A percentile compares a stretch with the other conserved stretches of the same genome.
Evolutionary conservation across 345 rosid species (phyloP).

Genomic region (Cardamine resedifolia): DNA sequence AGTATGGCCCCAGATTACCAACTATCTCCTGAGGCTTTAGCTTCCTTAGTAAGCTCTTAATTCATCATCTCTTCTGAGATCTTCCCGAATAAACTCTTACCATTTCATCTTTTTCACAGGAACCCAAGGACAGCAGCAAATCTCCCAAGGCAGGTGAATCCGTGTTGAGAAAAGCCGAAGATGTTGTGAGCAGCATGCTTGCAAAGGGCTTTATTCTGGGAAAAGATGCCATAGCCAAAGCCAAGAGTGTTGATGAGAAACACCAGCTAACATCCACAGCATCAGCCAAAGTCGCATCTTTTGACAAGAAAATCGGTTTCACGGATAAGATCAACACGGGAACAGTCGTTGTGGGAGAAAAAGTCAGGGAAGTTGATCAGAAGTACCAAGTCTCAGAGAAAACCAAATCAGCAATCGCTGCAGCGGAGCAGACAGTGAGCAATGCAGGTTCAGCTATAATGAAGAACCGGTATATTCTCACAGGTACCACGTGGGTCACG

Average conservation of each 20-base stretch:
- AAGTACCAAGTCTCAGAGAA: constrained; percentile 95
- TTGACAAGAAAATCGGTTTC: constrained; percentile 81
- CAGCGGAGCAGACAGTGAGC: constrained; percentile 83
- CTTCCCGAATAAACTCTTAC: background rate
- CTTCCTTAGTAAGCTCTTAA: constrained; percentile 51
- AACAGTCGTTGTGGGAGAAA: constrained; percentile 69
- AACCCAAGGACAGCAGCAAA: constrained; percentile 35
- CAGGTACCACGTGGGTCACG: constrained; percentile 79
- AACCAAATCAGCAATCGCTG: constrained; percentile 85
- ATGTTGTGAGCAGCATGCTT: constrained; percentile 84
- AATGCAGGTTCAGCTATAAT: constrained; percentile 88
- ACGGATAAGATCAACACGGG: constrained; percentile 82
- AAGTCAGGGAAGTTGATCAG: constrained; percentile 90
- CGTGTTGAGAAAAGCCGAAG: constrained; percentile 82
- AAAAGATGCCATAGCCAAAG: constrained; percentile 86
- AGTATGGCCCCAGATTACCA: constrained; percentile 69
- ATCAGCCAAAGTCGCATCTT: constrained; percentile 78
- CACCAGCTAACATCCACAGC: constrained; percentile 89
- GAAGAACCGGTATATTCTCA: constrained; percentile 83
- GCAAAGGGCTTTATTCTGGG: constrained; percentile 91
- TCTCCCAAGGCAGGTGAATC: constrained; percentile 63
- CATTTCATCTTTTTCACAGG: constrained; percentile 41
- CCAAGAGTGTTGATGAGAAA: constrained; percentile 82
- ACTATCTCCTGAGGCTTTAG: constrained; percentile 75
- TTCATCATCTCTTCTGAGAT: constrained; percentile 6